Percentiles rank a stretch among this genome's conserved stretches.
These are phyloP conservation scores for Quercus phellos DNA, from an alignment of 331 rosid genomes.

Conservation along the genomic window DNA sequence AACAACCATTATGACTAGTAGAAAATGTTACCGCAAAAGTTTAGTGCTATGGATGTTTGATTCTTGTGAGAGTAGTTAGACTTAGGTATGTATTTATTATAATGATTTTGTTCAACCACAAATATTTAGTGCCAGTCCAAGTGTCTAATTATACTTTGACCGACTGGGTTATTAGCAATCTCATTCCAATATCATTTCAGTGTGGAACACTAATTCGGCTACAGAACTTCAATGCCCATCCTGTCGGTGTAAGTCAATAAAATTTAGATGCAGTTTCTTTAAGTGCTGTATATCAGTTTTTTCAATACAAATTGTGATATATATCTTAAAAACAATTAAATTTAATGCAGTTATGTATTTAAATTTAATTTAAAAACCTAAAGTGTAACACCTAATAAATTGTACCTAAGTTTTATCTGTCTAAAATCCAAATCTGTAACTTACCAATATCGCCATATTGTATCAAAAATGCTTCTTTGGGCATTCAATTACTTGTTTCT, in stretches of 20 bases:
- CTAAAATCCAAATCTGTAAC: background rate
- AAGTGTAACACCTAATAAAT: too few species aligned
- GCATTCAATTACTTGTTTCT: background rate
- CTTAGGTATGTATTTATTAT: background rate
- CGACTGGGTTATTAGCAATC: background rate
- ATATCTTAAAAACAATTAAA: too few species aligned
- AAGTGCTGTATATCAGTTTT: too few species aligned
- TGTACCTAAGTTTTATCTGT: too few species aligned
- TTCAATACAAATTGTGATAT: too few species aligned
- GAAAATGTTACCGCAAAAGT: background rate
- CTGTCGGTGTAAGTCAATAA: background rate
- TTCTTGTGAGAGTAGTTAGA: background rate
- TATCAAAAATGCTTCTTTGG: too few species aligned
- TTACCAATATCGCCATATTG: background rate
- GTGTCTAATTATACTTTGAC: constrained; percentile 7
- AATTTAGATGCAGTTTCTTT: too few species aligned
- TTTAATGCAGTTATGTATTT: too few species aligned
- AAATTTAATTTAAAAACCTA: too few species aligned
- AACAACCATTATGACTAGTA: background rate
- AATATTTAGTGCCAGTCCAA: constrained; percentile 6
- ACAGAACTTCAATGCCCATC: background rate
- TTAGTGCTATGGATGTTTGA: background rate
- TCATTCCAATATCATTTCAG: background rate
- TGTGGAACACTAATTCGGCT: background rate
- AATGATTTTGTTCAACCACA: constrained; percentile 8